Percentiles rank a stretch among this genome's conserved stretches.
phyloP scores from a whole-genome alignment of 805 yeast species.

The Yamadazyma endophytica region DNA sequence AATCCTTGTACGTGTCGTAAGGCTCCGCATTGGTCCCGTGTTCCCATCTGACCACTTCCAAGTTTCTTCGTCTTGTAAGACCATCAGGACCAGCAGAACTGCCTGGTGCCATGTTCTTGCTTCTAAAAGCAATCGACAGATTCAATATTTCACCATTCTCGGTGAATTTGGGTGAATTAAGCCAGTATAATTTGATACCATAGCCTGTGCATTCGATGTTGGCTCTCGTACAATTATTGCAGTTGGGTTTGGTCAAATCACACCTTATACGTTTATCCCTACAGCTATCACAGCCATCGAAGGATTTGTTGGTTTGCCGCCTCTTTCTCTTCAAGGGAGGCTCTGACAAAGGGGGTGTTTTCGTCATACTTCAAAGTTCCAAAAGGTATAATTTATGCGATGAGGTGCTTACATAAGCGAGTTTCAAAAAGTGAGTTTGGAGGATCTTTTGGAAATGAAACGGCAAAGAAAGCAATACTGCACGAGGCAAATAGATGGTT shows the following conservation, averaged over 20 bases:
- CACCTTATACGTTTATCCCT: conserved; percentile 77
- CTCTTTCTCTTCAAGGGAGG: conserved; percentile 3
- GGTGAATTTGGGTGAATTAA: conserved; percentile 42
- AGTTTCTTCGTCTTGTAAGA: conserved; percentile 59
- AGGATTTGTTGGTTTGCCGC: conserved; percentile 49
- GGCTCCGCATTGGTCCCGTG: conserved; percentile 34
- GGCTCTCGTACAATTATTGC: conserved; percentile 66
- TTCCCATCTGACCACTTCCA: conserved; percentile 73
- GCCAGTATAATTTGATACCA: conserved; percentile 76
- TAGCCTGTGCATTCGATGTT: conserved; percentile 77
- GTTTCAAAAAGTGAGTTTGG: too few species aligned
- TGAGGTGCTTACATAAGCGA: too few species aligned
- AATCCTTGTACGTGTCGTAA: conserved; percentile 74
- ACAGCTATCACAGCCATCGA: conserved; percentile 88
- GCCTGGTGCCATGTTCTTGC: conserved; percentile 8
- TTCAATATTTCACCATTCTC: conserved; percentile 22
- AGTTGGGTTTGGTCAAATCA: conserved; percentile 66
- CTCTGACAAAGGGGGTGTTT: neutral
- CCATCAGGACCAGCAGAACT: conserved; percentile 32
- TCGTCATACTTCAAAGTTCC: neutral
- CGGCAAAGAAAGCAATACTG: too few species aligned
- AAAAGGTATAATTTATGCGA: too few species aligned
- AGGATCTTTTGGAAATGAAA: too few species aligned
- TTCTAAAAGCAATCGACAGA: conserved; percentile 27
- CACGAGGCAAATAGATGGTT: too few species aligned